Conservation (phyloP, 768 basidiomycete genomes). For the Tricholoma hemisulphureum region DNA sequence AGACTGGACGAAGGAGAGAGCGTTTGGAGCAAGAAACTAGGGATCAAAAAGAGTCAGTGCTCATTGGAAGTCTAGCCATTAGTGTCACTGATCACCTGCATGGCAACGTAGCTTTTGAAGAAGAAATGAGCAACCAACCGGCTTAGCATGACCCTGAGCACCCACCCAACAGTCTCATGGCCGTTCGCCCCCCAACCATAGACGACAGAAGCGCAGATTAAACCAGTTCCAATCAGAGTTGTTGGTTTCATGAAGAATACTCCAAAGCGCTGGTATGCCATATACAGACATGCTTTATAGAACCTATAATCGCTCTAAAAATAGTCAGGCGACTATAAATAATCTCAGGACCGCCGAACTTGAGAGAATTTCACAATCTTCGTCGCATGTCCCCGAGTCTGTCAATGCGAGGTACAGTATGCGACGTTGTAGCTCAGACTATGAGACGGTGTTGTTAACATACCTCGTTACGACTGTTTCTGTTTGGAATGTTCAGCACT, state of each 20-base stretch:
- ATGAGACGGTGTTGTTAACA: too few relatives aligned
- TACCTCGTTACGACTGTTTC: too few relatives aligned
- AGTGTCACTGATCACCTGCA: slow-evolving; percentile 33
- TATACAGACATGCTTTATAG: not conserved
- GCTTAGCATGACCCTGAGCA: not conserved
- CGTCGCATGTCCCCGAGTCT: not conserved
- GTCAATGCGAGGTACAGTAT: not conserved
- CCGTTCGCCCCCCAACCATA: slow-evolving; percentile 43
- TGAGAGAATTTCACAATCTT: not conserved
- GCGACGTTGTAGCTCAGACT: too few relatives aligned
- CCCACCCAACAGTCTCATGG: slow-evolving; percentile 44
- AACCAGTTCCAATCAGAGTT: slow-evolving; percentile 1
- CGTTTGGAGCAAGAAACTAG: slow-evolving; percentile 50
- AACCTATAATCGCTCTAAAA: not conserved
- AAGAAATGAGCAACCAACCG: not conserved
- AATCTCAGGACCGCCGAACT: not conserved
- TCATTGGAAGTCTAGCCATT: not conserved
- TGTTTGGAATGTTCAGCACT: too few relatives aligned
- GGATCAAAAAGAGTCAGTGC: slow-evolving; percentile 5
- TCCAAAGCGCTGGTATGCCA: not conserved
- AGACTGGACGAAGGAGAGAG: slow-evolving; percentile 45
- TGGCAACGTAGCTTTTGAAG: slow-evolving; percentile 37
- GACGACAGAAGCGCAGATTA: slow-evolving; percentile 15
- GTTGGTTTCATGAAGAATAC: slow-evolving; percentile 6
- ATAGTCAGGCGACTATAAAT: not conserved